phyloP scores from a whole-genome alignment of 768 basidiomycete species.

The Pisolithus orientalis region DNA sequence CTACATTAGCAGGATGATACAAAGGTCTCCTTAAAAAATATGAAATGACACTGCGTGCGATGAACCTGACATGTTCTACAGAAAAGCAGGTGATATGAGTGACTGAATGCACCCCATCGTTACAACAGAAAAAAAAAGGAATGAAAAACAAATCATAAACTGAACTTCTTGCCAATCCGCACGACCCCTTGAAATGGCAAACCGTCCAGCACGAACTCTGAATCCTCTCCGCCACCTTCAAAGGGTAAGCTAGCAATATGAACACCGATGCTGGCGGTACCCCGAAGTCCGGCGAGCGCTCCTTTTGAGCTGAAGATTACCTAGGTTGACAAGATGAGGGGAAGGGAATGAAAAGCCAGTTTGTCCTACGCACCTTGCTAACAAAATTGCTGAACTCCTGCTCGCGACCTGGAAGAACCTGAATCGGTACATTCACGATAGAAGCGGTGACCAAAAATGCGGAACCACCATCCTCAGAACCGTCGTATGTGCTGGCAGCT shows the following conservation, averaged over 20 bases:
- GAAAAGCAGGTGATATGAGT: no score
- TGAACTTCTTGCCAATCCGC: conserved; percentile 51
- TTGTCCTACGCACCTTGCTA: conserved; percentile 48
- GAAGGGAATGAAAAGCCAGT: background rate
- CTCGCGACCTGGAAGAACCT: conserved; percentile 74
- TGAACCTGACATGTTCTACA: no score
- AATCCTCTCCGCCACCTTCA: conserved; percentile 24
- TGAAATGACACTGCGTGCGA: no score
- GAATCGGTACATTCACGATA: conserved; percentile 66
- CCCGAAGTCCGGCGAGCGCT: conserved; percentile 63
- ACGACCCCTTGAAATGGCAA: conserved; percentile 67
- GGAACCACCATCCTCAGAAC: conserved; percentile 44
- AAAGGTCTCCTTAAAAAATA: no score
- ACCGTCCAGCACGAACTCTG: conserved; percentile 52
- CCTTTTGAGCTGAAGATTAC: conserved; percentile 63
- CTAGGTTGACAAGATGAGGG: conserved; percentile 28
- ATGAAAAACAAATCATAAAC: background rate
- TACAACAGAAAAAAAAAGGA: background rate
- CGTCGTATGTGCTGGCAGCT: conserved; percentile 36
- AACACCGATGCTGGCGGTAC: conserved; percentile 55
- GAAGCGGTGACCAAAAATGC: conserved; percentile 55
- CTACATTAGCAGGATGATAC: background rate
- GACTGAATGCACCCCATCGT: background rate
- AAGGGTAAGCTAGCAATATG: conserved; percentile 56
- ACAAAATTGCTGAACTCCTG: conserved; percentile 73